Base-by-base conservation (phyloP, 2,329 filamentous ascomycete species). In the Dryadomyces quercus-mongolicae region DNA sequence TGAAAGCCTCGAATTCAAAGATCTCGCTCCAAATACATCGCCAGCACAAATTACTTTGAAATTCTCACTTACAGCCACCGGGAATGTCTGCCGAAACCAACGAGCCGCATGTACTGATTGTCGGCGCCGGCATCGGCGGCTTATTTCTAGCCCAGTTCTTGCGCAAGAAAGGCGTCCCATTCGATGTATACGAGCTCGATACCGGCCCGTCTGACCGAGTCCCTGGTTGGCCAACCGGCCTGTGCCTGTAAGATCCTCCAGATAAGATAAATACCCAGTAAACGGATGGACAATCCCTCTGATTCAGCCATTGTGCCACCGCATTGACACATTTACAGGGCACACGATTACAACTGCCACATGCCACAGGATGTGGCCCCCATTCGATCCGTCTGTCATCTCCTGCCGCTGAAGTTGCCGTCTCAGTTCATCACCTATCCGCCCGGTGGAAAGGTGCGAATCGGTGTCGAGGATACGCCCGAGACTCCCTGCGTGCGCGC, bases 71-170 rank as follows among this genome's bases (percentile, higher is more conserved):
- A 49, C 13, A 49, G 4, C 15, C n/a, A 10, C n/a, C n/a, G 10
- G 47, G 15, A 42, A 42, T n/a, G 38, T 3, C 12, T 15, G 20
- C 49, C 21, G 7, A 15, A 4, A 53, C 47, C 25, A 31, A 31
- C 25, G 8, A 40, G 31, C 62, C 54, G 1, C 61, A 62, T 31
- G 61, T 73, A 42, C 56, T 74, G 47, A 72, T 74, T 55, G 61
- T 71, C 44, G 70, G 70, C 5, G 71, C 67, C 18, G 71, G 70
- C 43, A 65, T 74, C 45, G 68, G 67, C 49, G 71, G 72, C 15
- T 63, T 74, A 10, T 65, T 67, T 8, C 61, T 73, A 15, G 71
- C 69, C 10, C 71, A 74, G 56, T 60, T 64, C 45, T 63, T 73
- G 10, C 64, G 65, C 51, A 66, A 63, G 36, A 58, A 62, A 16